Evolutionary conservation across 805 yeast genomes (phyloP), one percentile per base, ranked within the genome.

Genomic region (Cyberlindnera amylophila): DNA sequence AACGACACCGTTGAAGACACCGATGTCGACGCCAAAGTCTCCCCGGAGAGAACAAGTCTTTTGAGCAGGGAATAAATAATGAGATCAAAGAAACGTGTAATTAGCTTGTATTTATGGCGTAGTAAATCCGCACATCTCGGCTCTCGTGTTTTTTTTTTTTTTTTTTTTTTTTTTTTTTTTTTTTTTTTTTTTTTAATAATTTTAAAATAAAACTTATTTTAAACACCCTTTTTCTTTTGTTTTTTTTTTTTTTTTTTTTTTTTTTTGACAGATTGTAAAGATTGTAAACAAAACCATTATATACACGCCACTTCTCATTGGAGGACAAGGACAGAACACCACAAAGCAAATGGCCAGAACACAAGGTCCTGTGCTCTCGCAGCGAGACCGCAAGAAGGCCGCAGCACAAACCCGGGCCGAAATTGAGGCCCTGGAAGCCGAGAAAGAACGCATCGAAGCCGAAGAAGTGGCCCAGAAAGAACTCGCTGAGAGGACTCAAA

Each of bases 21-120:
- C 6, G 36, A n/a, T n/a, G 16, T 38, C 9, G 24, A 42, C 12
- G 35, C 41, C 32, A 45, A 47, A 34, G 45, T 36, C 5, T 39
- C 32, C 13, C 44, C 44, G 10, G 62, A 58, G 46, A 56, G 58
- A 46, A 47, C 57, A 12, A 54, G 57, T 13, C 55, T 58, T 9
- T 33, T 58, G 16, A 54, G 58, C 40, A 57, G 46, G 23, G 39
- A 44, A 27, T 48, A 49, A 37, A 27, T 19, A 16, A 11, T 37
- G 19, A 29, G 24, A 21, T 21, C 24, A 21, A n/a, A 21, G 24
- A 21, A 21, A 21, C 24, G 24, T 21, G 24, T 21, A 21, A 21
- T 21, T 21, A 21, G 24, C 24, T 21, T 21, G 24, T 21, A 21
- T n/a, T n/a, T n/a, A n/a, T n/a, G n/a, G n/a, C n/a, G n/a, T n/a